A percentile compares a stretch with the other conserved stretches of the same genome.
Evolutionary conservation across 2,329 filamentous ascomycete species (phyloP).

Genomic region (Talaromyces sp.): DNA sequence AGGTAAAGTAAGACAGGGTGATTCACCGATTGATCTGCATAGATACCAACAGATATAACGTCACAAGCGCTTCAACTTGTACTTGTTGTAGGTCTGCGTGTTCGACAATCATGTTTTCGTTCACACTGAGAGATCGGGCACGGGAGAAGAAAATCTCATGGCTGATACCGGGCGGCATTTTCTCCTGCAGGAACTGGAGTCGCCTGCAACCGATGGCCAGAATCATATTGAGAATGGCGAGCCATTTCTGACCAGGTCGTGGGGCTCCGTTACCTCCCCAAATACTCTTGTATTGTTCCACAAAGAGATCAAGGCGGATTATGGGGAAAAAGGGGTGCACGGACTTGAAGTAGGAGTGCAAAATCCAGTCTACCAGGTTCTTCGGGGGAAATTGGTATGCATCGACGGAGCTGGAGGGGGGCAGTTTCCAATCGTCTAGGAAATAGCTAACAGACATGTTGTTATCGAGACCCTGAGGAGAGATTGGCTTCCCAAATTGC

Average conservation of each 20-base stretch:
- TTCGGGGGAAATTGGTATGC: slow-evolving; percentile 36
- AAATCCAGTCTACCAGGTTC: slow-evolving; percentile 36
- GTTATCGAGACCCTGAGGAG: slow-evolving; percentile 2
- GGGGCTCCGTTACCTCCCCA: slow-evolving; percentile 18
- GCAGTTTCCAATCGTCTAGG: slow-evolving; percentile 32
- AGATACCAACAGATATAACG: slow-evolving; percentile 38
- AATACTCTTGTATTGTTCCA: slow-evolving; percentile 37
- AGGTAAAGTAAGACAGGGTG: background rate
- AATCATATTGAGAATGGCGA: slow-evolving; percentile 46
- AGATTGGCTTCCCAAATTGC: background rate
- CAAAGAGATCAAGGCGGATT: slow-evolving; percentile 37
- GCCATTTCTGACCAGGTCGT: slow-evolving; percentile 34
- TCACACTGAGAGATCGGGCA: slow-evolving; percentile 36
- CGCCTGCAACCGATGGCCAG: slow-evolving; percentile 44
- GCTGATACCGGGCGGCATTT: slow-evolving; percentile 29
- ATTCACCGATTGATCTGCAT: slow-evolving; percentile 43
- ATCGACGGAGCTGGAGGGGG: slow-evolving; percentile 33
- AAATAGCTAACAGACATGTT: slow-evolving; percentile 36
- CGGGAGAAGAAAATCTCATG: slow-evolving; percentile 41
- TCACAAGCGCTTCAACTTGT: slow-evolving; percentile 39
- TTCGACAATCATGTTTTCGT: slow-evolving; percentile 36
- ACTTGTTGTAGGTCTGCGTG: slow-evolving; percentile 44
- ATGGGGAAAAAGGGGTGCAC: slow-evolving; percentile 42
- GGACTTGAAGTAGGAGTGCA: slow-evolving; percentile 37
- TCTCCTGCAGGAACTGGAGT: slow-evolving; percentile 31